Base-by-base conservation (phyloP, 768 basidiomycete genomes). In the Podaxis sp. region DNA sequence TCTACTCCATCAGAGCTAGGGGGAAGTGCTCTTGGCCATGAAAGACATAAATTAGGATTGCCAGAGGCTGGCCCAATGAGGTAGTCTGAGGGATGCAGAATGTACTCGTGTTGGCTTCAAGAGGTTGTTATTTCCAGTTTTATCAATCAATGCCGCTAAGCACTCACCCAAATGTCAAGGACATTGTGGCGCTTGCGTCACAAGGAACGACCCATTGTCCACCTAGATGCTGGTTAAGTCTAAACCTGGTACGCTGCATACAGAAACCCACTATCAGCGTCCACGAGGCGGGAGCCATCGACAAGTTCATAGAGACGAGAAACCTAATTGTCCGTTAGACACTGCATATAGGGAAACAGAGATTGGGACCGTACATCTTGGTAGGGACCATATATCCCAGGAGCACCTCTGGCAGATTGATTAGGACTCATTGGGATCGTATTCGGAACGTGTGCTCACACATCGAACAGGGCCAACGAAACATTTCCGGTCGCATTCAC, bases 121-220 rank as follows among this genome's bases (percentile, higher is more conserved):
- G 53, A 53, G 36, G 16, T 4, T 11, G 25, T 52, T 46, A 55
- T 16, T 35, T 25, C 21, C 36, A 6, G 62, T 46, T 36, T 21
- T 25, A 21, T 1, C 18, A 42, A 13, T n/a, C 25, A 44, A 18
- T 50, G n/a, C 35, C 36, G 21, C 1, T 4, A 21, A 40, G 14
- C 6, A 65, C 80, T 50, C 63, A 88, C 90, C 87, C 88, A 66
- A 93, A 90, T 32, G 80, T 83, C 64, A 93, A 86, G 0, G 86
- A 72, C 61, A 93, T 77, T 0, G 80, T 78, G 38, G 80, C 71
- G 10, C 76, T 72, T 1, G 84, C 86, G 52, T 84, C 78, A 62
- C 91, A 93, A 6, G 91, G 91, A 36, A 92, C 71, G 18, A 79
- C 89, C 89, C 90, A 93, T 72, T 85, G 87, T 5, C 91, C 91